Percentiles rank a stretch among this genome's conserved stretches.
These are phyloP conservation scores for Naganishia vishniacii DNA, from an alignment of 768 basidiomycete species.

Conservation along the genomic window DNA sequence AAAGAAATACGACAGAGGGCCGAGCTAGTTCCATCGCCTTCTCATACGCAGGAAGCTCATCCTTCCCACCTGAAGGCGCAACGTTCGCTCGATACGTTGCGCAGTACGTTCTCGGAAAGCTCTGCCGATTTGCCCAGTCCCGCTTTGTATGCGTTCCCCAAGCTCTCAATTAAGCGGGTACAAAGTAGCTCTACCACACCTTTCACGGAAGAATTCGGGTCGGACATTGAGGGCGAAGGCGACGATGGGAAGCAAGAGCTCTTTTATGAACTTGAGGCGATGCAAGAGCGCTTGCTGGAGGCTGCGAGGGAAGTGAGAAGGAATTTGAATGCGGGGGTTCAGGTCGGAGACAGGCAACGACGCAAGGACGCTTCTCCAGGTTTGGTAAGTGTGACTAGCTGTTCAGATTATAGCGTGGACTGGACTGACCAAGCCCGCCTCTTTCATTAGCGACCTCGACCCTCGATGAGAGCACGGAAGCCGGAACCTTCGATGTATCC, in stretches of 20 bases:
- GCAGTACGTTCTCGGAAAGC: background rate
- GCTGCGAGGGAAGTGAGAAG: constrained; percentile 14
- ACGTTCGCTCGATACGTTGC: background rate
- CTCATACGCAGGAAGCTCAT: background rate
- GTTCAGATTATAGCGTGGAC: background rate
- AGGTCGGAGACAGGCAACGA: background rate
- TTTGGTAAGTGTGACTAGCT: constrained; percentile 2
- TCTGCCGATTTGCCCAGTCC: background rate
- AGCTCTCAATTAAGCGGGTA: background rate
- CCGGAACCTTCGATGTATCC: constrained; percentile 5
- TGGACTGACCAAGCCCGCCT: background rate
- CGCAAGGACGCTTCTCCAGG: background rate
- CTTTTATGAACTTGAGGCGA: constrained; percentile 19
- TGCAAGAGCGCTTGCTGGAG: constrained; percentile 22
- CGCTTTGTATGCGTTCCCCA: background rate
- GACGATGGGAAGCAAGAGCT: constrained; percentile 11
- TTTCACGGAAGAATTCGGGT: background rate
- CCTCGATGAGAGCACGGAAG: constrained; percentile 1
- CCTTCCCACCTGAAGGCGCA: background rate
- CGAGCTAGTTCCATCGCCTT: background rate
- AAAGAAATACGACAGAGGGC: background rate
- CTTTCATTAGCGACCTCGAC: background rate
- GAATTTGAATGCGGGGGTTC: constrained; percentile 6
- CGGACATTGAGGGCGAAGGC: background rate
- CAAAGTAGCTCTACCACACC: background rate